Conservation (phyloP, 306 rosid species). For the Quercus parvula region DNA sequence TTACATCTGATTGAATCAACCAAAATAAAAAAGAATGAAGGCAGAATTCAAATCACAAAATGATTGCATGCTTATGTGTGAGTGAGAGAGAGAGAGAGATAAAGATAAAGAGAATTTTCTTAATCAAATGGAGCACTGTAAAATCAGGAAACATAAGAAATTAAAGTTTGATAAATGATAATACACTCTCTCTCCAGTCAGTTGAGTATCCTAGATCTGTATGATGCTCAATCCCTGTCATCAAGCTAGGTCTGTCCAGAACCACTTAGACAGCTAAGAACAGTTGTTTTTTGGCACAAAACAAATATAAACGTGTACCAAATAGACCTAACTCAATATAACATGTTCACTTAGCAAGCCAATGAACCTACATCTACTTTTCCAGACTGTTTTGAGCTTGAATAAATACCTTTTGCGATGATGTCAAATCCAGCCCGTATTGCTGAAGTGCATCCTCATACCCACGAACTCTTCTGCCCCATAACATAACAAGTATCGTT, state of each 20-base stretch:
- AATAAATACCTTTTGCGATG: constrained; percentile 59
- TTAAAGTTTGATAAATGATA: background rate
- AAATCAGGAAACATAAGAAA: background rate
- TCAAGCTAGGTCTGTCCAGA: background rate
- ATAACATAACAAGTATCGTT: constrained; percentile 65
- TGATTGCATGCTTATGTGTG: background rate
- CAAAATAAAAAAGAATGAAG: background rate
- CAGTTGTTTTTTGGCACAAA: background rate
- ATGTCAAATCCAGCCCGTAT: constrained; percentile 72
- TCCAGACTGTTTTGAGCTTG: background rate
- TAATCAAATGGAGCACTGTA: background rate
- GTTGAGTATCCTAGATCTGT: background rate
- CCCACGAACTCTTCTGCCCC: constrained; percentile 93
- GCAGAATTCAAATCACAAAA: background rate
- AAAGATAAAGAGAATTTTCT: background rate
- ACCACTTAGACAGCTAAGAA: background rate
- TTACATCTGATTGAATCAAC: background rate
- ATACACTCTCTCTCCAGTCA: background rate
- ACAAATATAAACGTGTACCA: constrained; percentile 1
- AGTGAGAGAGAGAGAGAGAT: background rate
- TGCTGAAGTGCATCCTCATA: constrained; percentile 61
- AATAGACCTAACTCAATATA: constrained; percentile 1
- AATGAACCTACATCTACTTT: background rate
- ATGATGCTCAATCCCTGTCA: background rate
- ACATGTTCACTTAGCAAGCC: background rate